Evolutionary conservation across 768 basidiomycete species (phyloP), one percentile per base, ranked within the genome.

Genomic region (Daedaleopsis nitida): DNA sequence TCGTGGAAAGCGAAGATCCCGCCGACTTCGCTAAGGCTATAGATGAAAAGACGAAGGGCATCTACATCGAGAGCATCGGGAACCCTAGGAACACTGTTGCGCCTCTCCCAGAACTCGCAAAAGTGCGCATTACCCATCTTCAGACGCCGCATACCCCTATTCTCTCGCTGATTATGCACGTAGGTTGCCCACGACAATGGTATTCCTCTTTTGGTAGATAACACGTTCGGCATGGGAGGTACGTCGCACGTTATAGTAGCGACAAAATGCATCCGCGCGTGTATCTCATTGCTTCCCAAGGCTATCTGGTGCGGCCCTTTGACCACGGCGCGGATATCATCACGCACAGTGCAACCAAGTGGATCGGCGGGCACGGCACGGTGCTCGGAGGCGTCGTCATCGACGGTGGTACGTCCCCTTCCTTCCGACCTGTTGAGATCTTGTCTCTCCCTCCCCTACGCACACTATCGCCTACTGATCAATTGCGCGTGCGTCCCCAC

Each of bases 351-450:
- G 88, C 88, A 0, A 92, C 92, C 1, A 92, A 94, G 68, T 94
- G 92, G 92, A 90, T 93, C 39, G 86, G 88, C 16, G 88, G 88
- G 0, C 89, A 91, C 63, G 91, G 92, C 37, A 92, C 86, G 0
- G 89, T 88, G 35, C 89, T 94, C 50, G 89, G 81, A 10, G 92
- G 91, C 44, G 84, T 91, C 21, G 77, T 94, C 63, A 74, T 93
- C 57, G 90, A 92, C 70, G 81, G 83, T 7, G 91, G 89, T 83
- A 69, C 37, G 70, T 73, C 39, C 17, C 3, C 39, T 17, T 42
- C 17, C 65, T 34, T 42, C 65, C 13, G 11, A 35, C 10, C 19
- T 23, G 35, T n/a, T 12, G 17, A 38, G 35, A 23, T n/a, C 24
- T 39, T 49, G 5, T 5, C 48, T 12, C 39, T 51, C 32, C 8